A percentile compares a stretch with the other conserved stretches of the same genome.
Evolutionary conservation across 768 basidiomycete species (phyloP).

Genomic region (Botryobasidium botryosum): DNA sequence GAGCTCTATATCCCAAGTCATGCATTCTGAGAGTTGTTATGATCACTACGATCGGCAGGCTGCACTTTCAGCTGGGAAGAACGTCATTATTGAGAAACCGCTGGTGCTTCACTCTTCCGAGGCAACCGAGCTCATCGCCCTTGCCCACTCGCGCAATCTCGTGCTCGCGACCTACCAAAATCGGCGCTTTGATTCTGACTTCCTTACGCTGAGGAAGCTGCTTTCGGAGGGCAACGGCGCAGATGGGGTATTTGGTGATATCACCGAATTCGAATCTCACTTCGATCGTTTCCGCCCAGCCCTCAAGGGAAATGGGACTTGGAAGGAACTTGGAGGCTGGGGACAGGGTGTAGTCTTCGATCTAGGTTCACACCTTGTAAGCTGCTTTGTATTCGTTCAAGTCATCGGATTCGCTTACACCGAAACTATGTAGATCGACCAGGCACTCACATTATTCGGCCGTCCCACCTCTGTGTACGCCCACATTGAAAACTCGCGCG

Average conservation of each 20-base stretch:
- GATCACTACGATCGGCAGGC: conserved; percentile 1
- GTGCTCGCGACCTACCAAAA: conserved; percentile 11
- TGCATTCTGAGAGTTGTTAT: not conserved
- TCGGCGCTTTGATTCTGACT: conserved; percentile 17
- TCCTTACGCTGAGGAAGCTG: conserved; percentile 18
- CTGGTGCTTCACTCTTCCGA: conserved; percentile 14
- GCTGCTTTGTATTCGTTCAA: not conserved
- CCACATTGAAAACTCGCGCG: conserved; percentile 17
- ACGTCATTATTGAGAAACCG: conserved; percentile 20
- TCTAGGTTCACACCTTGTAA: conserved; percentile 24
- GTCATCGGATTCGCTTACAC: not conserved
- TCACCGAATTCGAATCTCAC: conserved; percentile 14
- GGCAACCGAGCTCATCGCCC: conserved; percentile 15
- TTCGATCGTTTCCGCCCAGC: conserved; percentile 22
- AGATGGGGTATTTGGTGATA: conserved; percentile 13
- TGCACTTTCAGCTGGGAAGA: conserved; percentile 11
- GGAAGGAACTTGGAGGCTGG: conserved; percentile 23
- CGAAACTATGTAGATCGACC: conserved; percentile 17
- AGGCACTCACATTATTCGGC: conserved; percentile 25
- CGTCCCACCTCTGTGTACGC: conserved; percentile 18
- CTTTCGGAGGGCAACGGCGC: too few relatives aligned
- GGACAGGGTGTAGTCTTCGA: conserved; percentile 24
- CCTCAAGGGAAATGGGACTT: conserved; percentile 12
- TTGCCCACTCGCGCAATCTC: conserved; percentile 14
- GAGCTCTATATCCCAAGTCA: too few relatives aligned